These are phyloP conservation scores for Fusarium pseudoanthophilum DNA, from an alignment of 2,329 filamentous ascomycete species.

Conservation along the genomic window DNA sequence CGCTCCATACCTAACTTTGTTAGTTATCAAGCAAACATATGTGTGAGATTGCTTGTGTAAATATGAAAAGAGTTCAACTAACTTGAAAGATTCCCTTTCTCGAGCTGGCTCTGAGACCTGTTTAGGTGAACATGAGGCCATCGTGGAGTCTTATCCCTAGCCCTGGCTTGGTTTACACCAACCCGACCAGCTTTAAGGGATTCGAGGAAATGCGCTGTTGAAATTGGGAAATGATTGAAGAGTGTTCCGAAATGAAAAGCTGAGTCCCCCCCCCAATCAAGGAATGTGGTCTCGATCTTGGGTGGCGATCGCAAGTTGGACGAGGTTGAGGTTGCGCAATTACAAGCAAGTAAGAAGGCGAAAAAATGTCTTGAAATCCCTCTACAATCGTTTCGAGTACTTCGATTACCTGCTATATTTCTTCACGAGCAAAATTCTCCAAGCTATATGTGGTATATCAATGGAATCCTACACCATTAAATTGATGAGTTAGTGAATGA, in stretches of 20 bases:
- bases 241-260: not conserved
- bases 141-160: not conserved
- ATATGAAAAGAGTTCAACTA: not conserved
- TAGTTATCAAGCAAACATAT: not conserved
- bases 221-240: not conserved
- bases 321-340: not conserved
- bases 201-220: not conserved
- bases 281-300: not conserved
- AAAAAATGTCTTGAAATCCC: not conserved
- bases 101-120: slow-evolving; percentile 26
- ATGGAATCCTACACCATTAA: not conserved
- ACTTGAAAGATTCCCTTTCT: slow-evolving; percentile 33
- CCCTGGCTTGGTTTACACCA: not conserved
- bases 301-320: not conserved
- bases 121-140: slow-evolving; percentile 14
- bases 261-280: not conserved
- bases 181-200: not conserved
- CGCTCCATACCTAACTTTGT: slow-evolving; percentile 23
- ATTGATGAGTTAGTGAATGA: not conserved
- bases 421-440: not conserved
- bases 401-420: not conserved
- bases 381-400: not conserved
- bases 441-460: not conserved
- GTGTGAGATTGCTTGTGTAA: not conserved
- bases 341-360: not conserved